A percentile compares a stretch with the other conserved stretches of the same genome.
phyloP scores from a whole-genome alignment of 345 rosid genomes.

The Populus davidiana region DNA sequence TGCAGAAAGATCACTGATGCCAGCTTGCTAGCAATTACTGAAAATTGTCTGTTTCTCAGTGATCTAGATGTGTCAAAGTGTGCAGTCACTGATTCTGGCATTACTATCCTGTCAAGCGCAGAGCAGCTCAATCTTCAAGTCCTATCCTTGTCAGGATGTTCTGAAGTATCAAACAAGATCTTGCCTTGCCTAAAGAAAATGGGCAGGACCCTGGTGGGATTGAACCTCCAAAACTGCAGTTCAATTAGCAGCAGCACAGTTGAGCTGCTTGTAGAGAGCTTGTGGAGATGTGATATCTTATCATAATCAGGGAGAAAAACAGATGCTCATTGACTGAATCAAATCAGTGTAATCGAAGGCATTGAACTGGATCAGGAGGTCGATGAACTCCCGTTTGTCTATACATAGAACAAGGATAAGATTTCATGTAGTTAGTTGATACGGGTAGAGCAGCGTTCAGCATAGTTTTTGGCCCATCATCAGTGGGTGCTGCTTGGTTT shows the following conservation, averaged over 20 bases:
- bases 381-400: not conserved
- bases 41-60: conserved; percentile 60
- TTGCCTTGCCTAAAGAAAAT: conserved; percentile 46
- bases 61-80: conserved; percentile 80
- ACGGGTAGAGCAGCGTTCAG: conserved; percentile 38
- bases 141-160: conserved; percentile 70
- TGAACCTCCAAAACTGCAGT: conserved; percentile 81
- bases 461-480: conserved; percentile 29
- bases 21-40: conserved; percentile 61
- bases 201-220: conserved; percentile 66
- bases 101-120: conserved; percentile 52
- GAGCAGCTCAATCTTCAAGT: conserved; percentile 63
- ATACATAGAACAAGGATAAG: conserved; percentile 11
- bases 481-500: conserved; percentile 34
- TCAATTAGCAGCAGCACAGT: conserved; percentile 49
- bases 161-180: conserved; percentile 63
- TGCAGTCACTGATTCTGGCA: conserved; percentile 59
- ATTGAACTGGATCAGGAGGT: conserved; percentile 1
- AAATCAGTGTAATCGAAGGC: not conserved
- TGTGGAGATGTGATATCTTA: conserved; percentile 87
- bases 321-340: not conserved
- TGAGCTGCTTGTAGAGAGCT: conserved; percentile 54
- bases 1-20: conserved; percentile 66
- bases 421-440: conserved; percentile 13
- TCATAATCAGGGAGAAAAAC: conserved; percentile 32